Evolutionary conservation across 352 stramenopile species (phyloP), one percentile per base, ranked within the genome.

Genomic region (Globisporangium nodosum): DNA sequence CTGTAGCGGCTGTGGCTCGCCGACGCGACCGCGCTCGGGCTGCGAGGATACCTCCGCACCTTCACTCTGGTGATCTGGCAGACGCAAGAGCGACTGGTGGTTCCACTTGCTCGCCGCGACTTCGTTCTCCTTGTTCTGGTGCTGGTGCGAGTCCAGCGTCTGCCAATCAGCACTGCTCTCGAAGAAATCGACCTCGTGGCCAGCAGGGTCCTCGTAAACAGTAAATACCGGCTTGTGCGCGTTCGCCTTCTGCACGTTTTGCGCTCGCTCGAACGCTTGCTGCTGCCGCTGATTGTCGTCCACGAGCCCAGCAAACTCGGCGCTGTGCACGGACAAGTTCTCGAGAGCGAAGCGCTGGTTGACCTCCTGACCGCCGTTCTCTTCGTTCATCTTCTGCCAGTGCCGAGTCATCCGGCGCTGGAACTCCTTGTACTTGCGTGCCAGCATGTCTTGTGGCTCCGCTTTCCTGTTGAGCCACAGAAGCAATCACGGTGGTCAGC

Each of bases 51-150:
- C 5, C 24, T 43, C 15, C 3, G 21, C 21, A 21, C 15, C 18
- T 15, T 40, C 51, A 6, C 39, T 47, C 21, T 15, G 30, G 8
- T 37, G 49, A 52, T 21, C n/a, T 9, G 60, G 55, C 21, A 48
- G 37, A 24, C 45, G 20, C n/a, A 20, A 49, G 20, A 49, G 45
- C 45, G 45, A 31, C 45, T 49, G 43, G 39, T 69, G 54, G 45
- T 84, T 90, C 83, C 83, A 92, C 2, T 61, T 56, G 24, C 65
- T 76, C 0, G 77, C 74, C 6, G 66, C 64, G 3, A 82, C 58
- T 12, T 88, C 73, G 21, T 92, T 92, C 61, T 92, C 83, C 42
- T 92, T 92, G 71, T 92, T 84, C 70, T 91, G 83, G 27, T 91
- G 71, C 15, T 75, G 70, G 52, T 70, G 52, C 7, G 81, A 85